Conservation (phyloP, 2,329 filamentous ascomycete species). For the Aspergillus transmontanensis region DNA sequence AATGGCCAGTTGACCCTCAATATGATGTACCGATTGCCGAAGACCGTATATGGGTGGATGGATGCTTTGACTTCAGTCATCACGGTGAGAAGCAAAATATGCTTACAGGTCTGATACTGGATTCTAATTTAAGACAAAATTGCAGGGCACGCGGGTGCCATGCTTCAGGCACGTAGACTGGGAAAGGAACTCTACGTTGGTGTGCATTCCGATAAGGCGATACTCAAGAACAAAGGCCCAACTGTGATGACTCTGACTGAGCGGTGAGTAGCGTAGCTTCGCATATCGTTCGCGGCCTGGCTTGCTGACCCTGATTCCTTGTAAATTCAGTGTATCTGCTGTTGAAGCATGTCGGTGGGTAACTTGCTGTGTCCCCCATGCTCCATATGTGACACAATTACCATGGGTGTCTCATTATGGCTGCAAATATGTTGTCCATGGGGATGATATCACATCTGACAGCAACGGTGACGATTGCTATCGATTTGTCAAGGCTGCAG, state of each 20-base stretch:
- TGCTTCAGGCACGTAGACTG: slow-evolving; percentile 91
- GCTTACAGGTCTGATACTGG: slow-evolving; percentile 2
- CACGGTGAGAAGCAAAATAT: slow-evolving; percentile 63
- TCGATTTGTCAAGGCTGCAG: slow-evolving; percentile 92
- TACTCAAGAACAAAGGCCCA: slow-evolving; percentile 94
- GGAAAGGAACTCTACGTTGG: slow-evolving; percentile 88
- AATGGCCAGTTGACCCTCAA: slow-evolving; percentile 68
- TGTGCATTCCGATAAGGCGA: slow-evolving; percentile 93
- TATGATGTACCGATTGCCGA: slow-evolving; percentile 60
- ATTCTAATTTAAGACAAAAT: slow-evolving; percentile 11
- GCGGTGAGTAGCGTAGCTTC: slow-evolving; percentile 55
- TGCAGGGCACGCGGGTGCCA: slow-evolving; percentile 88
- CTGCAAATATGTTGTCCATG: slow-evolving; percentile 93
- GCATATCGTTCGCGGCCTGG: not conserved
- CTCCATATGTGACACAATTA: slow-evolving; percentile 91
- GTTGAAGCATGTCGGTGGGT: slow-evolving; percentile 96
- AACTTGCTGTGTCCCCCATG: slow-evolving; percentile 77
- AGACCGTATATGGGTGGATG: slow-evolving; percentile 93
- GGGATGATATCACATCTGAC: slow-evolving; percentile 96
- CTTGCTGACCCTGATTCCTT: slow-evolving; percentile 7
- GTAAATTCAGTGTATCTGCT: slow-evolving; percentile 69
- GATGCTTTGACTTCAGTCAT: slow-evolving; percentile 99
- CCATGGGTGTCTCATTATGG: slow-evolving; percentile 95
- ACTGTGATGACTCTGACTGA: slow-evolving; percentile 95
- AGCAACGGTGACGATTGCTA: slow-evolving; percentile 94